Evolutionary conservation across 345 rosid species (phyloP).

Genomic region (Populus simonii): DNA sequence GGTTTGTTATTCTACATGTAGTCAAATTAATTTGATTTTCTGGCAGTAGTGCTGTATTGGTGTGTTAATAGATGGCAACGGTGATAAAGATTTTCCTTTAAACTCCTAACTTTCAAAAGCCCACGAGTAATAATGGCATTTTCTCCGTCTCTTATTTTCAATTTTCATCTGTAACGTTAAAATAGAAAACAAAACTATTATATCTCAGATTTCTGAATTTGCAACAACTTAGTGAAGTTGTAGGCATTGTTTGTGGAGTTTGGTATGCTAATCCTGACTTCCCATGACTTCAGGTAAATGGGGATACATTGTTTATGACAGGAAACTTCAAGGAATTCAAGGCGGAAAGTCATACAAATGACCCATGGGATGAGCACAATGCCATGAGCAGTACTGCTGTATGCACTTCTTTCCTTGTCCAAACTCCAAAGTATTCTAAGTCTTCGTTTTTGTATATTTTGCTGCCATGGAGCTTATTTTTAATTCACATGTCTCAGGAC

Average conservation of each 20-base stretch:
- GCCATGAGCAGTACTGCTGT: slow-evolving; percentile 85
- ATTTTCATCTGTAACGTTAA: not conserved
- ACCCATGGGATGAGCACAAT: slow-evolving; percentile 79
- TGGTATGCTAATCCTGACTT: slow-evolving; percentile 1
- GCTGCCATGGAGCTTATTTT: slow-evolving; percentile 11
- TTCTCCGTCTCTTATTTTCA: not conserved
- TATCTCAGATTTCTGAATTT: not conserved
- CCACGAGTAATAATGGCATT: not conserved
- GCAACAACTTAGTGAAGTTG: not conserved
- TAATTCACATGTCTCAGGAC: slow-evolving; percentile 54
- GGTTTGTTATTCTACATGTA: not conserved
- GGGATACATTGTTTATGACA: slow-evolving; percentile 89
- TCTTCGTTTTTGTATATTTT: not conserved
- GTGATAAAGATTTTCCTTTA: not conserved
- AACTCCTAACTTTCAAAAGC: not conserved
- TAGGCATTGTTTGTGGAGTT: slow-evolving; percentile 8
- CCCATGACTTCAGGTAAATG: slow-evolving; percentile 69
- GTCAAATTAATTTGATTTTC: not conserved
- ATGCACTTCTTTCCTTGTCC: slow-evolving; percentile 24
- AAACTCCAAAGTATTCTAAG: not conserved
- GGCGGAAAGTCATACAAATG: slow-evolving; percentile 59
- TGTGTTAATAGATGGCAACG: not conserved
- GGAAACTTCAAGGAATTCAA: slow-evolving; percentile 84
- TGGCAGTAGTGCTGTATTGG: not conserved
- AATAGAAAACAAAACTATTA: not conserved